Evolutionary conservation across 352 stramenopile species (phyloP).

Genomic region (Globisporangium heterothallicum): DNA sequence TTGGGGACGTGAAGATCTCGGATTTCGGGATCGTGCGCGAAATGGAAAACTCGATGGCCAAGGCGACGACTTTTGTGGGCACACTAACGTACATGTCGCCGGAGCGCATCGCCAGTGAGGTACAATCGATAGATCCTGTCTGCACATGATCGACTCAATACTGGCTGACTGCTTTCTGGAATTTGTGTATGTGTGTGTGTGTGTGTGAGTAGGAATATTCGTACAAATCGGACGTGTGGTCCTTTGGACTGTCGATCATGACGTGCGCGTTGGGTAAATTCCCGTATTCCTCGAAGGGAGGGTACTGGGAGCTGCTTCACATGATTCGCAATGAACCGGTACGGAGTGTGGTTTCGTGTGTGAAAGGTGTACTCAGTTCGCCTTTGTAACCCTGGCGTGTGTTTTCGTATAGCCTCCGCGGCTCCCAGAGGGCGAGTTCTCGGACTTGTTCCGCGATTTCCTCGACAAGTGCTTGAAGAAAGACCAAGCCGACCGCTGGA

Average conservation of each 20-base stretch:
- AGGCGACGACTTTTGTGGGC: slow-evolving; percentile 89
- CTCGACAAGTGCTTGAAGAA: slow-evolving; percentile 79
- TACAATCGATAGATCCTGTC: slow-evolving; percentile 11
- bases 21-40: slow-evolving; percentile 83
- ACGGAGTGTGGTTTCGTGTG: background rate
- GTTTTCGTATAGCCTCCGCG: slow-evolving; percentile 39
- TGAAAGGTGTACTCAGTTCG: slow-evolving; percentile 4
- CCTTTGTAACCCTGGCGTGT: background rate
- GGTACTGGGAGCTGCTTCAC: slow-evolving; percentile 88
- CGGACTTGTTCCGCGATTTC: slow-evolving; percentile 68
- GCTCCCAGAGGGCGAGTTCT: slow-evolving; percentile 69
- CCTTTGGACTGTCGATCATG: slow-evolving; percentile 84
- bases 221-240: slow-evolving; percentile 87
- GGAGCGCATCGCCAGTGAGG: slow-evolving; percentile 88
- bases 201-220: slow-evolving; percentile 57
- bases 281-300: slow-evolving; percentile 80
- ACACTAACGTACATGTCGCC: slow-evolving; percentile 93
- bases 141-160: background rate
- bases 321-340: slow-evolving; percentile 84
- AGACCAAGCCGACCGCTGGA: slow-evolving; percentile 75
- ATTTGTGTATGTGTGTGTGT: slow-evolving; percentile 2
- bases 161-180: background rate
- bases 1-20: slow-evolving; percentile 87
- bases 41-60: slow-evolving; percentile 83
- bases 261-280: slow-evolving; percentile 87